phyloP scores from a whole-genome alignment of 352 stramenopile species.

The Globisporangium solare region DNA sequence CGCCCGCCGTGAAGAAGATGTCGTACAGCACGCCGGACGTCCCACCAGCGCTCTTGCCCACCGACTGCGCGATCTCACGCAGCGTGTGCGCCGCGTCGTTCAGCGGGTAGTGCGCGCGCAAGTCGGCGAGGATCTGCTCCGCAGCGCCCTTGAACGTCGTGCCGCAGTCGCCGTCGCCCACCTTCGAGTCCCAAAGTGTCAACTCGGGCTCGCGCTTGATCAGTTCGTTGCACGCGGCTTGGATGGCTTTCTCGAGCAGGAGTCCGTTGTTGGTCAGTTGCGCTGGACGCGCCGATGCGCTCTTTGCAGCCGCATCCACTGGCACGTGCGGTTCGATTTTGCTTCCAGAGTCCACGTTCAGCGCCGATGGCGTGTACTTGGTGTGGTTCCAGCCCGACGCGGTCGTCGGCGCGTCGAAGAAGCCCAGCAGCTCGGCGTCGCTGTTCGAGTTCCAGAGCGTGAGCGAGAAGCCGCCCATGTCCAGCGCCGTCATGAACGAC shows the following conservation, averaged over 20 bases:
- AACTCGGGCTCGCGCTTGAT: conserved; percentile 88
- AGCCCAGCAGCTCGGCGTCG: conserved; percentile 36
- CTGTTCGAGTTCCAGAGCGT: conserved; percentile 82
- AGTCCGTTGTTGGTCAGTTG: conserved; percentile 33
- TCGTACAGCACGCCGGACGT: conserved; percentile 94
- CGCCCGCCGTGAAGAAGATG: conserved; percentile 87
- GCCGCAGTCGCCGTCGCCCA: conserved; percentile 97
- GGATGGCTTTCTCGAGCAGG: conserved; percentile 57
- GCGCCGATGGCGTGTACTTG: conserved; percentile 33
- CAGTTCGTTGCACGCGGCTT: conserved; percentile 66
- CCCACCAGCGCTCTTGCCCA: conserved; percentile 85
- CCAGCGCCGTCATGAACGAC: conserved; percentile 96
- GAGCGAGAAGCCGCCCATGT: conserved; percentile 96
- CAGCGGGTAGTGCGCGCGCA: conserved; percentile 55
- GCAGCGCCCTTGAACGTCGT: conserved; percentile 94
- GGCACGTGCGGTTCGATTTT: conserved; percentile 30
- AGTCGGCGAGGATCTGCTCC: conserved; percentile 69
- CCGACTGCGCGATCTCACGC: conserved; percentile 53
- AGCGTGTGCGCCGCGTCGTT: conserved; percentile 55
- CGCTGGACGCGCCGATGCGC: conserved; percentile 31
- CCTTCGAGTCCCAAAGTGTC: conserved; percentile 94
- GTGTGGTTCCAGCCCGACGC: conserved; percentile 67
- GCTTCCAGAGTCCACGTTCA: conserved; percentile 18
- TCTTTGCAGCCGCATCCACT: conserved; percentile 12
- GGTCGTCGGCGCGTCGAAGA: conserved; percentile 59